Evolutionary conservation across 225 moss, liverwort and hornwort genomes (phyloP).

Genomic region (Polytrichum formosum): DNA sequence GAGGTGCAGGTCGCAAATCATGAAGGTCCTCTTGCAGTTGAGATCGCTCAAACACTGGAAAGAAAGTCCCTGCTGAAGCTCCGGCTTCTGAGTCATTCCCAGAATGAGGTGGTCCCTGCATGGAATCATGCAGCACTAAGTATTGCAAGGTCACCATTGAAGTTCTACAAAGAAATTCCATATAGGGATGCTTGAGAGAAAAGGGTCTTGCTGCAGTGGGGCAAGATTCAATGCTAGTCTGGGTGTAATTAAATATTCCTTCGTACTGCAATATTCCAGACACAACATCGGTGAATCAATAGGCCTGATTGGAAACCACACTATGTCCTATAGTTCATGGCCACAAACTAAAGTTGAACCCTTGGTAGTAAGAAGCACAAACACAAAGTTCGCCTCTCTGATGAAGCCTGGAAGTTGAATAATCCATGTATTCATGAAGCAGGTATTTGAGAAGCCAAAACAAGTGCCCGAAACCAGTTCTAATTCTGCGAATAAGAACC

Average conservation of each 20-base stretch:
- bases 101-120: conserved; percentile 22
- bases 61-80: conserved; percentile 31
- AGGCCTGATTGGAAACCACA: neutral
- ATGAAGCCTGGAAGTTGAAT: neutral
- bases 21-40: conserved; percentile 26
- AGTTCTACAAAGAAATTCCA: neutral
- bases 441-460: neutral
- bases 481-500: neutral
- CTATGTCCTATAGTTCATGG: too few relatives aligned
- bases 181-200: neutral
- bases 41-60: conserved; percentile 28
- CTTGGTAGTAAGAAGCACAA: neutral
- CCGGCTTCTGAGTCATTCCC: conserved; percentile 22
- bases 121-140: neutral
- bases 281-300: neutral
- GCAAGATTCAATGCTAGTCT: neutral
- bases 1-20: conserved; percentile 15
- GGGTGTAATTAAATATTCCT: neutral
- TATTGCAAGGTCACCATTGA: neutral
- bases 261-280: neutral
- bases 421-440: neutral
- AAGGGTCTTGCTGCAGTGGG: neutral
- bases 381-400: neutral
- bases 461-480: neutral
- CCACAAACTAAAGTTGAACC: too few relatives aligned